Evolutionary conservation across 2,329 filamentous ascomycete genomes (phyloP), one percentile per base, ranked within the genome.

Genomic region (Emergomyces africanus): DNA sequence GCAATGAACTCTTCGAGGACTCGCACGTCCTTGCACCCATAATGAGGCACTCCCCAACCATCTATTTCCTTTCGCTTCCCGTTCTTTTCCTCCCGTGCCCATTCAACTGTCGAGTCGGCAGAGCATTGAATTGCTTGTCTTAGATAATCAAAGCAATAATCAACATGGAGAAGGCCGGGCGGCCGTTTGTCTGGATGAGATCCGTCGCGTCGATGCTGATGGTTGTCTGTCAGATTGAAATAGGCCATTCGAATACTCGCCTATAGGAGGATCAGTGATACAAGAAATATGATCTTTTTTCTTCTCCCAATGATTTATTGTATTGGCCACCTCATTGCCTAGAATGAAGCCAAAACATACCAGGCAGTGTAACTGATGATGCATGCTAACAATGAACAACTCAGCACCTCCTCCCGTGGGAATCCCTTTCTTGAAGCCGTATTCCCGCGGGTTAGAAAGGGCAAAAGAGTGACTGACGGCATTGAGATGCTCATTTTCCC

Each of bases 31-130:
- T 55, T 55, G 37, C 53, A 55, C 23, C 5, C n/a, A n/a, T 44
- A 14, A 49, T 57, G 55, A 14, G 42, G 42, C 3, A 57, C 33
- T 6, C 55, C 55, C 55, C 55, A 57, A 1, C 55, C 55, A 39
- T 57, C 55, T 15, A 49, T 50, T 28, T 33, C 42, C 33, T 15
- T 28, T n/a, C 20, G 5, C 28, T 23, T 23, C n/a, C 55, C 55
- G 55, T 57, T 35, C 28, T 23, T 42, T 20, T 57, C 55, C 42
- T n/a, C 46, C 18, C 46, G 42, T 10, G 42, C 18, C 55, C 55
- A 57, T 39, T 64, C 62, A 25, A 64, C 55, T 25, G 61, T 64
- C 33, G 61, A 60, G 46, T 65, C 64, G 14, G 61, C 59, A 41
- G 59, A 53, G 37, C 62, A 63, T 39, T 61, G 57, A 15, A 64